Conservation (phyloP, 2,329 filamentous ascomycete genomes). For the Pseudogymnoascus verrucosus region DNA sequence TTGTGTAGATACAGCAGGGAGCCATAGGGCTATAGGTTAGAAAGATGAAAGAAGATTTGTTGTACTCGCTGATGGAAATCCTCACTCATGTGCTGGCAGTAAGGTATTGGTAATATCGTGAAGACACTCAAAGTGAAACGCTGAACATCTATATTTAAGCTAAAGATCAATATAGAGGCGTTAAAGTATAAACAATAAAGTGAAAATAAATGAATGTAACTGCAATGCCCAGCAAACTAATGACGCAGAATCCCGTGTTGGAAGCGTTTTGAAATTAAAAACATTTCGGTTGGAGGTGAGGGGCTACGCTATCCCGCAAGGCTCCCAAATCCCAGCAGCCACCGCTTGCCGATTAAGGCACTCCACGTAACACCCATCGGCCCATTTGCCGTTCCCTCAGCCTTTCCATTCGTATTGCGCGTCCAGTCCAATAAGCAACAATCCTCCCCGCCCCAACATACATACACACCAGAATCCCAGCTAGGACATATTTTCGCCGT, state of each 20-base stretch:
- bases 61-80: not conserved
- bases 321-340: constrained; percentile 5
- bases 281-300: not conserved
- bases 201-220: not conserved
- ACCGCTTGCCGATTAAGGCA: not conserved
- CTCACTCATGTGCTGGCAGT: not conserved
- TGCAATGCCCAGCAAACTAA: not conserved
- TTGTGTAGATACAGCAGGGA: not conserved
- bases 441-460: not conserved
- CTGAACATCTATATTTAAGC: not conserved
- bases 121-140: not conserved
- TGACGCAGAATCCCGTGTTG: not conserved
- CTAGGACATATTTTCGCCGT: not conserved
- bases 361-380: not conserved
- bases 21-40: not conserved
- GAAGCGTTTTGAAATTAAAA: not conserved
- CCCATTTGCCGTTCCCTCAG: not conserved
- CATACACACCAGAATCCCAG: not conserved
- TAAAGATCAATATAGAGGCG: not conserved
- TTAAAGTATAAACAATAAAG: not conserved
- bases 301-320: constrained; percentile 1
- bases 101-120: not conserved
- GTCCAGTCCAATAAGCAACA: not conserved
- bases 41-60: not conserved
- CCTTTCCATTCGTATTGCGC: constrained; percentile 4